These are phyloP conservation scores for Leavenworthia alabamica DNA, from an alignment of 345 rosid genomes.

Conservation along the genomic window DNA sequence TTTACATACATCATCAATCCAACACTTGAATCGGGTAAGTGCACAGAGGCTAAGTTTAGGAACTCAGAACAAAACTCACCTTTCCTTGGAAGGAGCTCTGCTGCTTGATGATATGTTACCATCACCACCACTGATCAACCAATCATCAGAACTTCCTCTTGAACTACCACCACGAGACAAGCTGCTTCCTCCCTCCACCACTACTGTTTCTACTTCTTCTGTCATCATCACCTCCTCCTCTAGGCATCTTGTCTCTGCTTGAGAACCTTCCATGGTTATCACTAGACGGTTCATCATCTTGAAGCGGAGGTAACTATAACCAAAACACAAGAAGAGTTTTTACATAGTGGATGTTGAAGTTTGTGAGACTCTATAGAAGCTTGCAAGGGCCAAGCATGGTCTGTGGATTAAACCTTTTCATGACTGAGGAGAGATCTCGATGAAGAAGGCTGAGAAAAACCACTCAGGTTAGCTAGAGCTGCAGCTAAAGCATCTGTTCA, in stretches of 20 bases:
- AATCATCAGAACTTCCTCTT: constrained; percentile 55
- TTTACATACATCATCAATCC: not conserved
- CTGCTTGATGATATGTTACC: constrained; percentile 46
- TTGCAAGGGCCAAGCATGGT: not conserved
- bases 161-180: constrained; percentile 41
- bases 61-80: constrained; percentile 36
- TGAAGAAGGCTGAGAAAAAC: constrained; percentile 86
- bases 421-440: constrained; percentile 89
- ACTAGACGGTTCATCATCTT: constrained; percentile 83
- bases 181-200: constrained; percentile 40
- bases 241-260: constrained; percentile 54
- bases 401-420: constrained; percentile 53
- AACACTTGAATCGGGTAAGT: not conserved
- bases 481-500: constrained; percentile 91
- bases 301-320: constrained; percentile 75
- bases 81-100: constrained; percentile 43
- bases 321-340: not conserved
- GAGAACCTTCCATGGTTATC: constrained; percentile 84
- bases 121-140: constrained; percentile 59
- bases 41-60: not conserved
- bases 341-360: not conserved
- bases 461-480: constrained; percentile 88
- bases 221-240: constrained; percentile 52
- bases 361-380: not conserved
- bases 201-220: constrained; percentile 49